A percentile compares a stretch with the other conserved stretches of the same genome.
These are phyloP conservation scores for Castanopsis chinensis DNA, from an alignment of 306 rosid species.

Conservation along the genomic window DNA sequence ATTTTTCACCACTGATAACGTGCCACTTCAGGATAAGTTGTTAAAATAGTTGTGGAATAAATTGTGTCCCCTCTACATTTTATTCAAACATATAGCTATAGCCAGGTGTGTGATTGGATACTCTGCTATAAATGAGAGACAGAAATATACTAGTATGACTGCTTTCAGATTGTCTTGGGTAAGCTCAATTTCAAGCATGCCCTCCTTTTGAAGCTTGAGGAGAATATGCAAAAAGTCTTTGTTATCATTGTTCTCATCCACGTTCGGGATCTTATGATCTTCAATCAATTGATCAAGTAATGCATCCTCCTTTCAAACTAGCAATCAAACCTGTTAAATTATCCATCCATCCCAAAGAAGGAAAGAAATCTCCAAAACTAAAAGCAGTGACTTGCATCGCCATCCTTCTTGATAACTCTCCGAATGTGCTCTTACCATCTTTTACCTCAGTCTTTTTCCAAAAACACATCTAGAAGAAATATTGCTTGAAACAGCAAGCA, in stretches of 20 bases:
- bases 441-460: constrained; percentile 10
- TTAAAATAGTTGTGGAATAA: too few species aligned
- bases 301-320: neutral
- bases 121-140: neutral
- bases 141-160: constrained; percentile 13
- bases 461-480: neutral
- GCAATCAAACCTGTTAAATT: constrained; percentile 13
- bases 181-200: constrained; percentile 6
- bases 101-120: too few species aligned
- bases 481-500: neutral
- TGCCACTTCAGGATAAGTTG: too few species aligned
- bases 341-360: constrained; percentile 28
- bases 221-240: constrained; percentile 24
- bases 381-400: neutral
- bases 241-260: too few species aligned
- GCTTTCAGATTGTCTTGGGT: constrained; percentile 18
- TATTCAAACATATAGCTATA: too few species aligned
- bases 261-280: constrained; percentile 10
- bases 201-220: constrained; percentile 12
- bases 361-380: neutral
- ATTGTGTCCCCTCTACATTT: too few species aligned
- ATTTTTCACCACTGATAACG: too few species aligned
- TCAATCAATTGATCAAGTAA: constrained; percentile 16
- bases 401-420: neutral
- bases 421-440: neutral